phyloP scores from a whole-genome alignment of 176 grass and related monocot species.

The Ampelocalamus luodianensis region DNA sequence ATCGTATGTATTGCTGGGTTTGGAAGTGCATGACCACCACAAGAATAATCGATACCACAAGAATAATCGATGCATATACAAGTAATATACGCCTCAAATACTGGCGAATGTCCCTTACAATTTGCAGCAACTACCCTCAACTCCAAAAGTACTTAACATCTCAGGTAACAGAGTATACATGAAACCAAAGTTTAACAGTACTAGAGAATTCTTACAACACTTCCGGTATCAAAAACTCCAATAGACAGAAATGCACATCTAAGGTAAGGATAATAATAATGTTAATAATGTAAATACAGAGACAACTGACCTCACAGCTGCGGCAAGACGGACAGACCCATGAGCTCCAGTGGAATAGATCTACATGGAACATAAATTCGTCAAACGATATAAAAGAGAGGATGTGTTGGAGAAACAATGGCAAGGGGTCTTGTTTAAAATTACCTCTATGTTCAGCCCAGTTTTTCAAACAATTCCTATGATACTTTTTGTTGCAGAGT shows the following conservation, averaged over 20 bases:
- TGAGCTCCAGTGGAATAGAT: slow-evolving; percentile 91
- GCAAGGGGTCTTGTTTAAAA: neutral
- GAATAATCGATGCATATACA: neutral
- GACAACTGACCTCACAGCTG: slow-evolving; percentile 75
- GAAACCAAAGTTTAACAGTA: slow-evolving; percentile 26
- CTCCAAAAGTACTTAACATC: neutral
- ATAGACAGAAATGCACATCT: neutral
- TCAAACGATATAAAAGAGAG: slow-evolving; percentile 32
- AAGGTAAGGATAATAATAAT: slow-evolving; percentile 8
- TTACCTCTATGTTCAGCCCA: slow-evolving; percentile 94
- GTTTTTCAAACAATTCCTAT: slow-evolving; percentile 86
- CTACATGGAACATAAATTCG: slow-evolving; percentile 51
- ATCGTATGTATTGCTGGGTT: neutral
- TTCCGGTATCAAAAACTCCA: slow-evolving; percentile 11
- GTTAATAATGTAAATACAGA: slow-evolving; percentile 6
- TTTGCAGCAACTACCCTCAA: slow-evolving; percentile 8
- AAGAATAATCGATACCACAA: slow-evolving; percentile 17
- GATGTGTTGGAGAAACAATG: slow-evolving; percentile 7
- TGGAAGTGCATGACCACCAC: neutral
- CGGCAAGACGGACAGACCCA: slow-evolving; percentile 89
- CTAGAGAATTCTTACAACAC: neutral
- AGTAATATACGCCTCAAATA: slow-evolving; percentile 8
- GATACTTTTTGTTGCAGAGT: slow-evolving; percentile 92
- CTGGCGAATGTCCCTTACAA: neutral
- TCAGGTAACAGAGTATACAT: neutral